Percentiles rank a stretch among this genome's conserved stretches.
Evolutionary conservation across 1,284 basidiomycete species (phyloP).

Genomic region (Cutaneotrichosporon cavernicola): DNA sequence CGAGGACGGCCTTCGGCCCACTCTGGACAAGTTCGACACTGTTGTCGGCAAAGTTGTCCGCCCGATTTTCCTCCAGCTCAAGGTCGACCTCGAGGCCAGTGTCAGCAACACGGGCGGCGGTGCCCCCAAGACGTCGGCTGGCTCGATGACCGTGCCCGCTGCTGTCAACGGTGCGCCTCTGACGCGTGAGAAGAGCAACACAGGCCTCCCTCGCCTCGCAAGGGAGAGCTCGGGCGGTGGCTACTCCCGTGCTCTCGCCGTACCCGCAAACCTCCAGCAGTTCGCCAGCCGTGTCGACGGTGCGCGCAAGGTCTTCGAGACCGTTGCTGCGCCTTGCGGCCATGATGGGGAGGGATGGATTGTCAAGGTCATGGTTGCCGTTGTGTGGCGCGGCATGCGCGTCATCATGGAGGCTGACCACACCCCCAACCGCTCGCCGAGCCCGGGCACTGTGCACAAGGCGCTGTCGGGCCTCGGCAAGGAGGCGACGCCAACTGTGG

Average conservation of each 20-base stretch:
- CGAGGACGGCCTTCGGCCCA: conserved; percentile 61
- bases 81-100: conserved; percentile 47
- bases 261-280: conserved; percentile 48
- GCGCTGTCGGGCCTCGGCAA: conserved; percentile 45
- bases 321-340: conserved; percentile 46
- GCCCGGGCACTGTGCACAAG: conserved; percentile 42
- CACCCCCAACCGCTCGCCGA: conserved; percentile 36
- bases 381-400: conserved; percentile 53
- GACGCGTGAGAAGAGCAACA: conserved; percentile 37
- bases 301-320: conserved; percentile 47
- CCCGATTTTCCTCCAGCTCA: conserved; percentile 47
- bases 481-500: conserved; percentile 32
- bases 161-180: conserved; percentile 23
- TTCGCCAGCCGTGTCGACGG: conserved; percentile 52
- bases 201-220: conserved; percentile 33
- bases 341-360: conserved; percentile 55
- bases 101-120: conserved; percentile 37
- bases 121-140: conserved; percentile 41
- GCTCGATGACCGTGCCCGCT: conserved; percentile 39
- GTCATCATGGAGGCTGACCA: conserved; percentile 42
- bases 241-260: conserved; percentile 34
- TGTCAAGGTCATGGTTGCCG: conserved; percentile 51
- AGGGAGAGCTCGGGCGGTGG: conserved; percentile 45
- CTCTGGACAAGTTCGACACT: conserved; percentile 60
- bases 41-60: conserved; percentile 53